phyloP scores from a whole-genome alignment of 148 eudicot species.

The Selenicereus undatus region DNA sequence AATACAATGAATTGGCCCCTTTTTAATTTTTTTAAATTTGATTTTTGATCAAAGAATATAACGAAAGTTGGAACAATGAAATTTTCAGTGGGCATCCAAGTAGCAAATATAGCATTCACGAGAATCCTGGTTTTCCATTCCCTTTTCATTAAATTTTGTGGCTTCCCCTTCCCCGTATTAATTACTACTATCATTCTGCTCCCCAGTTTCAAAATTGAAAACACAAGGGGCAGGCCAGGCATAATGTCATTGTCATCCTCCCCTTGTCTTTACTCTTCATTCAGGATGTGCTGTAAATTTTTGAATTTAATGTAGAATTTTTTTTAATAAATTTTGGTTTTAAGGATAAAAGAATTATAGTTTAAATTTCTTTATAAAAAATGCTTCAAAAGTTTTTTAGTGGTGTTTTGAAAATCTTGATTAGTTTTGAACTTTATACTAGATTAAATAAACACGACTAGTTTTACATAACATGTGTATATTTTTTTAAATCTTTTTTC shows the following conservation, averaged over 20 bases:
- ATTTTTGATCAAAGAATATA: too few relatives aligned
- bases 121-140: slow-evolving; percentile 19
- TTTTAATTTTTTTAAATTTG: too few relatives aligned
- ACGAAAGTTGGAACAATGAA: neutral
- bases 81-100: neutral
- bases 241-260: neutral
- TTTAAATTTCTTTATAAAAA: too few relatives aligned
- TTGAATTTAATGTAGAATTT: neutral
- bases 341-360: too few relatives aligned
- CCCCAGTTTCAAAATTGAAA: neutral
- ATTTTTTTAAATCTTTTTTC: too few relatives aligned
- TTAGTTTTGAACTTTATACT: too few relatives aligned
- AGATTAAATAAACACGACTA: too few relatives aligned
- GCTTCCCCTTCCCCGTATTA: slow-evolving; percentile 8
- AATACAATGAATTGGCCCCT: too few relatives aligned
- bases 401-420: too few relatives aligned
- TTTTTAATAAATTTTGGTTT: too few relatives aligned
- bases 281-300: neutral
- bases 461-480: too few relatives aligned
- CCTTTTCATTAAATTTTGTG: slow-evolving; percentile 11
- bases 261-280: neutral
- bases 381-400: too few relatives aligned
- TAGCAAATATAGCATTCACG: slow-evolving; percentile 15
- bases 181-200: slow-evolving; percentile 16
- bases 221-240: neutral